Conservation (phyloP, 2,329 filamentous ascomycete genomes). For the Fusarium nurragi region DNA sequence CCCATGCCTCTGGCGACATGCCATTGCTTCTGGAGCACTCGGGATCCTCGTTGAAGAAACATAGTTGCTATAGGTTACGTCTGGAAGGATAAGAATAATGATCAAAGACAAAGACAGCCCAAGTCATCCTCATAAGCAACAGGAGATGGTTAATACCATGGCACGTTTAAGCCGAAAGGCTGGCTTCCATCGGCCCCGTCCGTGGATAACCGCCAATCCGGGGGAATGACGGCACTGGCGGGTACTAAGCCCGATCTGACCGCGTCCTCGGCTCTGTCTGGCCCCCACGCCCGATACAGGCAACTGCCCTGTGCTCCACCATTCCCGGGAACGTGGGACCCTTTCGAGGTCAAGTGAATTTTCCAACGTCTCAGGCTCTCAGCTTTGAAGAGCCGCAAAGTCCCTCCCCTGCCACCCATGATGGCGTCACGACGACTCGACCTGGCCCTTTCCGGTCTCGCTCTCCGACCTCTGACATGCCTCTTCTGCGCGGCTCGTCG, state of each 20-base stretch:
- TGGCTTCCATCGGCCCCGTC: slow-evolving; percentile 48
- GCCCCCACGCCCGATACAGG: slow-evolving; percentile 33
- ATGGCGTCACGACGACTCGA: slow-evolving; percentile 50
- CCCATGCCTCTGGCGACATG: slow-evolving; percentile 54
- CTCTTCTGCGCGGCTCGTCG: slow-evolving; percentile 62
- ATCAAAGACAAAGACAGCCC: slow-evolving; percentile 24
- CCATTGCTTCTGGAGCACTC: slow-evolving; percentile 62
- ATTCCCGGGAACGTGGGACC: slow-evolving; percentile 22
- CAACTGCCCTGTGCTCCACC: slow-evolving; percentile 33
- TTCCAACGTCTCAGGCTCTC: slow-evolving; percentile 25
- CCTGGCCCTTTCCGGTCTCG: slow-evolving; percentile 43
- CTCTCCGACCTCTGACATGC: slow-evolving; percentile 54
- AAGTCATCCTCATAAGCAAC: slow-evolving; percentile 30
- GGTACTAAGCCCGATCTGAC: slow-evolving; percentile 37
- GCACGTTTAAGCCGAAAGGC: slow-evolving; percentile 44
- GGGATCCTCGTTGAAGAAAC: slow-evolving; percentile 64
- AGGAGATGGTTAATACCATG: slow-evolving; percentile 36
- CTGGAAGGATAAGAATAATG: slow-evolving; percentile 30
- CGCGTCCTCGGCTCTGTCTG: slow-evolving; percentile 31
- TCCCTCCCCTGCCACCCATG: slow-evolving; percentile 19
- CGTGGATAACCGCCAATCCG: slow-evolving; percentile 53
- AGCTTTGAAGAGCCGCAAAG: slow-evolving; percentile 23
- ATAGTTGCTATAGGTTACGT: slow-evolving; percentile 50
- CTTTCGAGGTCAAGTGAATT: slow-evolving; percentile 23
- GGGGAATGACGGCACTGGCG: slow-evolving; percentile 40